Conservation (phyloP, 257 asterid genomes). For the Buddleja alternifolia region DNA sequence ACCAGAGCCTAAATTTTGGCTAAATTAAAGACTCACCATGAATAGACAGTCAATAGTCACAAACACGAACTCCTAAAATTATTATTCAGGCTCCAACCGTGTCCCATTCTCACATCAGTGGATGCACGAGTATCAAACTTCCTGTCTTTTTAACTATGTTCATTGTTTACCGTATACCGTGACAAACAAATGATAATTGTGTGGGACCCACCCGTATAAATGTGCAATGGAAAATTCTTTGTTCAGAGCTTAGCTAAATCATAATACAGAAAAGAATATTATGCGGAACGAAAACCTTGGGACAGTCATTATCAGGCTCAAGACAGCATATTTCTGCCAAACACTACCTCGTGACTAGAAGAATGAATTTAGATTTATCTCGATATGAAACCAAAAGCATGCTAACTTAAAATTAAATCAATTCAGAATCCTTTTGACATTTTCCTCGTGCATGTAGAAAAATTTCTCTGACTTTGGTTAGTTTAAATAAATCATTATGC, state of each 20-base stretch:
- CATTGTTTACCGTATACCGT: background rate
- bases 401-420: background rate
- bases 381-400: slow-evolving; percentile 3
- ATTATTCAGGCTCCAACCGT: background rate
- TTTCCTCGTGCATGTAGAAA: background rate
- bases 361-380: background rate
- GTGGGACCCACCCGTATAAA: background rate
- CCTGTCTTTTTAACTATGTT: background rate
- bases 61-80: slow-evolving; percentile 14
- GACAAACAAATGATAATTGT: background rate
- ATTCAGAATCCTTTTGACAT: background rate
- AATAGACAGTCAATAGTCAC: background rate
- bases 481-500: background rate
- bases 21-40: slow-evolving; percentile 5
- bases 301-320: background rate
- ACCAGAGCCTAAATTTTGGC: background rate
- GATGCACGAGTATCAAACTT: background rate
- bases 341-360: background rate
- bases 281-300: slow-evolving; percentile 1
- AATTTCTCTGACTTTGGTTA: background rate
- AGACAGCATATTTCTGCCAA: slow-evolving; percentile 10
- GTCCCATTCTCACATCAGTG: background rate
- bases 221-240: background rate
- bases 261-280: background rate
- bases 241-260: background rate